These are phyloP conservation scores for Citrus trifoliata DNA, from an alignment of 345 rosid species.

Conservation along the genomic window DNA sequence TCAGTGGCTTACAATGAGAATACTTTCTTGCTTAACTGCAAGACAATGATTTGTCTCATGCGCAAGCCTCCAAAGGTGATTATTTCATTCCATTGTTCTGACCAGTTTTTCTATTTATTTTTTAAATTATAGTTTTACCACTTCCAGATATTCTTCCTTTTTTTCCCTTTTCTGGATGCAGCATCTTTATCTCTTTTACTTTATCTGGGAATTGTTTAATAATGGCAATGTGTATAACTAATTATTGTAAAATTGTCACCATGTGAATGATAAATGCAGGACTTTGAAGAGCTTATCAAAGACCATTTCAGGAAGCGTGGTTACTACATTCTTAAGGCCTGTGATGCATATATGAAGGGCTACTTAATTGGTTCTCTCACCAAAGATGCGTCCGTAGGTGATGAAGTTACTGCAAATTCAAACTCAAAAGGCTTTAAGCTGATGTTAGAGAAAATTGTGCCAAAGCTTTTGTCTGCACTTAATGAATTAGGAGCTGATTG, in stretches of 20 bases:
- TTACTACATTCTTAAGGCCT: slow-evolving; percentile 82
- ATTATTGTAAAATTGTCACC: neutral
- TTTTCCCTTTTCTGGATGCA: neutral
- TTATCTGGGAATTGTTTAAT: neutral
- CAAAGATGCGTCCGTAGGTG: slow-evolving; percentile 55
- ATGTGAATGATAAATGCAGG: slow-evolving; percentile 38
- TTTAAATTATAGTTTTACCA: neutral
- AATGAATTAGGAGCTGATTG: slow-evolving; percentile 71
- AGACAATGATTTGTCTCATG: slow-evolving; percentile 91
- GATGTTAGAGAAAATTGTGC: slow-evolving; percentile 83
- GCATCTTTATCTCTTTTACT: neutral
- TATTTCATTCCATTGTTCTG: neutral
- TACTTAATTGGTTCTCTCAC: slow-evolving; percentile 83
- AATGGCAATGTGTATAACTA: neutral
- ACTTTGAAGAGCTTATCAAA: slow-evolving; percentile 70
- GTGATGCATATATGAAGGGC: slow-evolving; percentile 92
- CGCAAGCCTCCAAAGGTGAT: slow-evolving; percentile 87
- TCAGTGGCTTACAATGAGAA: slow-evolving; percentile 90
- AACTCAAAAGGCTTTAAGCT: slow-evolving; percentile 92
- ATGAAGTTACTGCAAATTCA: slow-evolving; percentile 44
- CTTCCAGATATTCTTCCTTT: neutral
- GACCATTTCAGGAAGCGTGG: slow-evolving; percentile 88
- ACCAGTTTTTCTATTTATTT: neutral
- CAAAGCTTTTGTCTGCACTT: slow-evolving; percentile 65
- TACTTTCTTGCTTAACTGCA: slow-evolving; percentile 87